Evolutionary conservation across 257 asterid genomes (phyloP), one percentile per base, ranked within the genome.

Genomic region (Salvia splendens): DNA sequence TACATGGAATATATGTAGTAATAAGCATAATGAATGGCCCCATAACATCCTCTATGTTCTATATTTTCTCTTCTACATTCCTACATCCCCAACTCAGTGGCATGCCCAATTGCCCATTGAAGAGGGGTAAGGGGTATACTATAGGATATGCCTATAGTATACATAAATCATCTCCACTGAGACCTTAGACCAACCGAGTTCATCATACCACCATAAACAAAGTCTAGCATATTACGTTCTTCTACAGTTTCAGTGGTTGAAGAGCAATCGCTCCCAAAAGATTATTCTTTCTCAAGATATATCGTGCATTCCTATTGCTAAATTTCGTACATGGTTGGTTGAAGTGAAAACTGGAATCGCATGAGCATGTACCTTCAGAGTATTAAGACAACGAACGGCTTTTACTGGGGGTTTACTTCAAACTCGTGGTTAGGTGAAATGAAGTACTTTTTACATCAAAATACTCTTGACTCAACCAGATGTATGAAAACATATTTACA

Each of bases 1-100:
- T 61, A 78, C 58, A 58, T 59, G 75, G 73, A 52, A 70, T 28
- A 69, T 7, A 24, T 17, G 51, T 48, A 58, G 4, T 55, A 42
- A 11, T 61, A 52, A 58, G 71, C 38, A 59, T n/a, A 58, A 36
- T 24, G 7, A 32, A 6, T 12, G 40, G 54, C 12, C 69, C 14
- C 30, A 7, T 47, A 62, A 42, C 36, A 68, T 53, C 33, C 24
- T 61, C 53, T 42, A 41, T 61, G 35, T 42, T 20, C n/a, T 3
- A 17, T 54, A 8, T 32, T 32, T 38, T 16, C 16, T 51, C 30
- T 59, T 40, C 38, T 49, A n/a, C 30, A 41, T 12, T 33, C 4
- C 38, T 20, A 11, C 47, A 4, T 30, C n/a, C 54, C 49, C 42
- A n/a, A 38, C 58, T 59, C 4, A 41, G 17, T 17, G 54, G 76